Evolutionary conservation across 1,284 basidiomycete species (phyloP).

Genomic region (Takashimella koratensis): DNA sequence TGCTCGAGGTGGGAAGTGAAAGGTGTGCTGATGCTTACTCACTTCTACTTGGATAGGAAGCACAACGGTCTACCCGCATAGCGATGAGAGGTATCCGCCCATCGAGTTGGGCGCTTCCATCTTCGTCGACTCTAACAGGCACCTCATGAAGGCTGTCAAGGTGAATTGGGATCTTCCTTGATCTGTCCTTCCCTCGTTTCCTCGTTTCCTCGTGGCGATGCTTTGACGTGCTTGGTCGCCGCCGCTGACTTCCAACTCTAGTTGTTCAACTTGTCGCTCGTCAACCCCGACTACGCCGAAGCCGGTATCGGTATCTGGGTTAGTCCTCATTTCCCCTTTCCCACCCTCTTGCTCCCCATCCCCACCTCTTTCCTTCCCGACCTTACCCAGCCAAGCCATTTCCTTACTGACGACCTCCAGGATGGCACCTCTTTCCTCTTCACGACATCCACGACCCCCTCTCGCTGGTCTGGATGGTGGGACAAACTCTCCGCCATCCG

Average conservation of each 20-base stretch:
- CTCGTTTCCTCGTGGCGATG: background rate
- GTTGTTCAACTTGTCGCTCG: conserved; percentile 69
- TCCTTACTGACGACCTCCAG: conserved; percentile 58
- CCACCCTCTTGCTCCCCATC: no score
- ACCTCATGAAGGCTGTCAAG: conserved; percentile 72
- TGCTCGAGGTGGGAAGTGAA: conserved; percentile 1
- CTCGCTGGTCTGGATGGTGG: conserved; percentile 57
- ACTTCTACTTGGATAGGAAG: conserved; percentile 58
- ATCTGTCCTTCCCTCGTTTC: no score
- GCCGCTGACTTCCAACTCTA: conserved; percentile 7
- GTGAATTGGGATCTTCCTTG: no score
- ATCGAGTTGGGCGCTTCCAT: conserved; percentile 84
- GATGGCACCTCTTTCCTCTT: conserved; percentile 73
- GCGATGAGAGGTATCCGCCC: conserved; percentile 59
- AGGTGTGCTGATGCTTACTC: no score
- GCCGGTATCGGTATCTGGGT: conserved; percentile 40
- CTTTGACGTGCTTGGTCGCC: background rate
- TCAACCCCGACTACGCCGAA: conserved; percentile 52
- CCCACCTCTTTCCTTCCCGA: background rate
- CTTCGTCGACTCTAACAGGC: conserved; percentile 77
- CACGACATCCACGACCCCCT: conserved; percentile 53
- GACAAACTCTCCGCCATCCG: conserved; percentile 67
- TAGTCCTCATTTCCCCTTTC: background rate
- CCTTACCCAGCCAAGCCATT: background rate
- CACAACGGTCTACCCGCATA: conserved; percentile 72